Evolutionary conservation across 805 yeast species (phyloP).

Genomic region (Barnettozyma sucrosica): DNA sequence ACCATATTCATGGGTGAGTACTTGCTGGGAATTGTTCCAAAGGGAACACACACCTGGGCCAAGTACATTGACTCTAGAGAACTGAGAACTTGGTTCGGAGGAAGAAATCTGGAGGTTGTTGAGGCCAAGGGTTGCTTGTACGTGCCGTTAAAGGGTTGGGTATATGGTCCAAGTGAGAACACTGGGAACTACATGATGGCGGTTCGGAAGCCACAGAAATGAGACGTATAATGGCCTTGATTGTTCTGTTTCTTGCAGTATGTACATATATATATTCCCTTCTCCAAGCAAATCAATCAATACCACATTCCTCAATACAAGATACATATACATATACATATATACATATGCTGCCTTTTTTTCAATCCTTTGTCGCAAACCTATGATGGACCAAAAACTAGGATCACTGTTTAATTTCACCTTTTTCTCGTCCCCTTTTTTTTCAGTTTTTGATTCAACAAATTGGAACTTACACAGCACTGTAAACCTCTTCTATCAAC

Average conservation of each 20-base stretch:
- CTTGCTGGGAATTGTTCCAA: slow-evolving; percentile 74
- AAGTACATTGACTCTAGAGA: slow-evolving; percentile 81
- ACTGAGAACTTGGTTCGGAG: slow-evolving; percentile 57
- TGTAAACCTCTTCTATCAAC: too few relatives aligned
- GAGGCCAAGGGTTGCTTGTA: slow-evolving; percentile 75
- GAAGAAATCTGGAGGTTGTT: slow-evolving; percentile 51
- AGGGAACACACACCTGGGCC: slow-evolving; percentile 83
- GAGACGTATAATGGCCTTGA: not conserved
- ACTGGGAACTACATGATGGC: slow-evolving; percentile 92
- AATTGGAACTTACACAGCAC: too few relatives aligned
- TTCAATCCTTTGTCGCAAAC: too few relatives aligned
- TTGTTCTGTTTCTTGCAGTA: too few relatives aligned
- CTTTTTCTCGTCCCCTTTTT: too few relatives aligned
- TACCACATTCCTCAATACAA: too few relatives aligned
- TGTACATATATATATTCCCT: not conserved
- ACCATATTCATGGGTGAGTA: slow-evolving; percentile 90
- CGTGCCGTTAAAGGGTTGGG: slow-evolving; percentile 84
- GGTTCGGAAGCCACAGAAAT: slow-evolving; percentile 34
- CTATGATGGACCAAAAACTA: too few relatives aligned
- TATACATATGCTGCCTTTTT: too few relatives aligned
- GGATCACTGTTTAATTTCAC: too few relatives aligned
- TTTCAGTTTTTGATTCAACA: too few relatives aligned
- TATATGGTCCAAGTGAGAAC: slow-evolving; percentile 48
- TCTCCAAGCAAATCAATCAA: too few relatives aligned
- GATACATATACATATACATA: too few relatives aligned